Base-by-base conservation (phyloP, 2,329 filamentous ascomycete genomes). In the Nannizziopsis barbatae region DNA sequence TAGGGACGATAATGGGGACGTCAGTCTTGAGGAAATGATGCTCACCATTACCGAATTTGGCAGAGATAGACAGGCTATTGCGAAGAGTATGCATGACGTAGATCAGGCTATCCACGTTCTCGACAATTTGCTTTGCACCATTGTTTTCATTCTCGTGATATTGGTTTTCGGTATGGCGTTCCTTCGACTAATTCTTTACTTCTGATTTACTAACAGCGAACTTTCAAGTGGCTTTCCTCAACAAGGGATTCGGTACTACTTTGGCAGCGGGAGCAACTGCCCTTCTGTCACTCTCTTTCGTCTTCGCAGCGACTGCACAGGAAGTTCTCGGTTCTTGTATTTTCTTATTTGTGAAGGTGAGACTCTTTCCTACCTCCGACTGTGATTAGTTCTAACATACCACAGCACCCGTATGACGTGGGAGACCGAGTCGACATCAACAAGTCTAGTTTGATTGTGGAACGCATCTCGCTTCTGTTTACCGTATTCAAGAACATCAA, bases 251-350 rank as follows among this genome's bases (percentile, higher is more conserved):
- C 60, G 79, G 86, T 47, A 85, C 84, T 2, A 93, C 87, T 5
- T 76, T 95, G 35, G 84, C 88, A 3, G 94, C 89, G 8, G 87
- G 89, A 43, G 90, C 90, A 54, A 95, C 92, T 1, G 84, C 92
- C 0, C 75, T 98, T 37, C 79, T 98, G 8, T 96, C 90, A 5
- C 73, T 96, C n/a, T 95, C 90, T 3, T 98, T 98, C 70, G 84
- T 95, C 57, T 96, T 98, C 65, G 83, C 89, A 18, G 83, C 84
- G 49, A 95, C 89, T 1, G 83, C 84, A 2, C 89, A 95, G 67
- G 92, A 98, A 66, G 84, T 98, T 54, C 78, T 98, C n/a, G 90
- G 90, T 60, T 95, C 89, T 33, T 96, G 90, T 71, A 95, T 98
- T 60, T 98, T 98, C 72, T 72, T 98, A 1, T 98, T 98, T 60